Evolutionary conservation across 371 early-diverging fungal species (phyloP).

Genomic region (Mortierella sp.): DNA sequence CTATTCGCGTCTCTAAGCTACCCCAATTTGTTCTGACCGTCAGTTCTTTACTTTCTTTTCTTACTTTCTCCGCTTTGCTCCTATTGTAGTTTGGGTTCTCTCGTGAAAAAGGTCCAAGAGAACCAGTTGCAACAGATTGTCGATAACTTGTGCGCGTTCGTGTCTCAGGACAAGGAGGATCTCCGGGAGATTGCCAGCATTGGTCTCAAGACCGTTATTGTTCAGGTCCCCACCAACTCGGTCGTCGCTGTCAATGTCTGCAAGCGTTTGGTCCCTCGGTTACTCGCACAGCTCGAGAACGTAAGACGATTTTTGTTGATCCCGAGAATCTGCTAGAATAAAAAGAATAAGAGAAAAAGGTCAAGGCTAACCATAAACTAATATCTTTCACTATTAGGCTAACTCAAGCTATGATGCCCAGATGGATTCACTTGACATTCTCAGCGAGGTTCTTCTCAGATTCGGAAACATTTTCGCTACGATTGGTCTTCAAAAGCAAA

Average conservation of each 20-base stretch:
- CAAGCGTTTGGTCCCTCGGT: conserved; percentile 73
- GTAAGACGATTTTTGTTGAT: conserved; percentile 58
- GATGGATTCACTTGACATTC: conserved; percentile 88
- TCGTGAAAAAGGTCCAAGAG: conserved; percentile 81
- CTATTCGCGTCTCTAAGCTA: neutral
- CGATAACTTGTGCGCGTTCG: conserved; percentile 73
- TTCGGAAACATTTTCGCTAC: conserved; percentile 77
- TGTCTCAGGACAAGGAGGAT: conserved; percentile 72
- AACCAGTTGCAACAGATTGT: conserved; percentile 77
- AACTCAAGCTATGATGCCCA: conserved; percentile 79
- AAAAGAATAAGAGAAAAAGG: neutral
- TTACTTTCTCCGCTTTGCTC: neutral
- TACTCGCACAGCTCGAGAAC: conserved; percentile 70
- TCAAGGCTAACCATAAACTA: neutral
- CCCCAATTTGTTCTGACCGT: neutral
- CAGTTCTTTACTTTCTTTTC: neutral
- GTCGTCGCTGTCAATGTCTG: conserved; percentile 68
- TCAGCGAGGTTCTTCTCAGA: conserved; percentile 85
- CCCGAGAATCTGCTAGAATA: neutral
- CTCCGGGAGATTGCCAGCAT: conserved; percentile 87
- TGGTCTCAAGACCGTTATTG: conserved; percentile 88
- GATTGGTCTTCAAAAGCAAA: conserved; percentile 66
- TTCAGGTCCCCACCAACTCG: conserved; percentile 72
- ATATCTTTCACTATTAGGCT: conserved; percentile 32
- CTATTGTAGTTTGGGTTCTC: conserved; percentile 76